These are phyloP conservation scores for Trichoderma sp. DNA, from an alignment of 2,329 filamentous ascomycete species.

Conservation along the genomic window DNA sequence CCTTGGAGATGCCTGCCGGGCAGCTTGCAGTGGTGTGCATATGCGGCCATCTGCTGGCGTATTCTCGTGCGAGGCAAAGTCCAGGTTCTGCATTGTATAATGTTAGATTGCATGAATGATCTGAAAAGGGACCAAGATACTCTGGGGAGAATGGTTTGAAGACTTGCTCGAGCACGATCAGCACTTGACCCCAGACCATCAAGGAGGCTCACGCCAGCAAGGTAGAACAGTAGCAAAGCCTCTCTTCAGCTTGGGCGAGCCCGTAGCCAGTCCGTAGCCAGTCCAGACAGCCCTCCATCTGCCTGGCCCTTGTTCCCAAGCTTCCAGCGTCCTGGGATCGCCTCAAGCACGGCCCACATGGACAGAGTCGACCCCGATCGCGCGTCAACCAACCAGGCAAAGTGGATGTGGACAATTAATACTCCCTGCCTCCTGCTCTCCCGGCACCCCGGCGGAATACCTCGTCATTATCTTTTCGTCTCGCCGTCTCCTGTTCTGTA, in stretches of 20 bases:
- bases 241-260: not conserved
- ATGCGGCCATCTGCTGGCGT: not conserved
- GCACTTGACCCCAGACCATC: not conserved
- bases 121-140: not conserved
- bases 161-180: not conserved
- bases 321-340: constrained; percentile 22
- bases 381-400: constrained; percentile 19
- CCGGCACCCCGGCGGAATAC: constrained; percentile 12
- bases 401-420: constrained; percentile 21
- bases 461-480: constrained; percentile 19
- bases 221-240: not conserved
- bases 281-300: not conserved
- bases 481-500: constrained; percentile 18
- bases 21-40: not conserved
- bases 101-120: not conserved
- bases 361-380: constrained; percentile 21
- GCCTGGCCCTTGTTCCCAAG: constrained; percentile 15
- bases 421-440: constrained; percentile 19
- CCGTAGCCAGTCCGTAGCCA: not conserved
- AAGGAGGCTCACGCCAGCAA: not conserved
- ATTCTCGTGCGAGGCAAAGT: not conserved
- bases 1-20: not conserved
- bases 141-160: not conserved
- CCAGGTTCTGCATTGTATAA: not conserved
- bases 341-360: constrained; percentile 23